These are phyloP conservation scores for Perkinsus marinus DNA, from an alignment of 169 alveolate species.

Conservation along the genomic window DNA sequence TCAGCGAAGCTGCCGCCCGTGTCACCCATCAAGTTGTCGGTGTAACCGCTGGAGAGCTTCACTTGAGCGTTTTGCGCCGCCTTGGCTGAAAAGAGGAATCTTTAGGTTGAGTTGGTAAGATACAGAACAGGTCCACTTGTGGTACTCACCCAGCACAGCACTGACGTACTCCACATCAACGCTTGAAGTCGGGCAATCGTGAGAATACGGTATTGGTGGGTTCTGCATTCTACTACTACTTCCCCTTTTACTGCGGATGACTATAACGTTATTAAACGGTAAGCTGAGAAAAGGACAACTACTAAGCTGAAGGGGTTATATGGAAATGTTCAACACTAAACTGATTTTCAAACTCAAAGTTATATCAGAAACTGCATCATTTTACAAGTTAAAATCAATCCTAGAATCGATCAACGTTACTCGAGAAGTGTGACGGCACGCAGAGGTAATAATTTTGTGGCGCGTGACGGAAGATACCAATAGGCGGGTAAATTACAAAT, in stretches of 20 bases:
- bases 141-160: background rate
- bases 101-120: background rate
- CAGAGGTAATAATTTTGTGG: background rate
- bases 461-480: background rate
- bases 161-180: background rate
- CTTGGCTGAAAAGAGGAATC: background rate
- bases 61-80: background rate
- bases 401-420: no score
- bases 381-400: no score
- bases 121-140: background rate
- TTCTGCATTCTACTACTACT: background rate
- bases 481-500: no score
- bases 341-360: no score
- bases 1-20: background rate
- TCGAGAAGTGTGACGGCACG: background rate
- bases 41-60: background rate
- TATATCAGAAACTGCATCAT: no score
- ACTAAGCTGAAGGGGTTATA: background rate
- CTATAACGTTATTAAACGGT: no score
- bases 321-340: no score
- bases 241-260: background rate
- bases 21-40: background rate
- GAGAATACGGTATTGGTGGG: background rate
- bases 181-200: background rate
- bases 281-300: no score